Percentiles rank a stretch among this genome's conserved stretches.
phyloP scores from a whole-genome alignment of 1,139 yeast genomes.

The Williopsis jadinii region DNA sequence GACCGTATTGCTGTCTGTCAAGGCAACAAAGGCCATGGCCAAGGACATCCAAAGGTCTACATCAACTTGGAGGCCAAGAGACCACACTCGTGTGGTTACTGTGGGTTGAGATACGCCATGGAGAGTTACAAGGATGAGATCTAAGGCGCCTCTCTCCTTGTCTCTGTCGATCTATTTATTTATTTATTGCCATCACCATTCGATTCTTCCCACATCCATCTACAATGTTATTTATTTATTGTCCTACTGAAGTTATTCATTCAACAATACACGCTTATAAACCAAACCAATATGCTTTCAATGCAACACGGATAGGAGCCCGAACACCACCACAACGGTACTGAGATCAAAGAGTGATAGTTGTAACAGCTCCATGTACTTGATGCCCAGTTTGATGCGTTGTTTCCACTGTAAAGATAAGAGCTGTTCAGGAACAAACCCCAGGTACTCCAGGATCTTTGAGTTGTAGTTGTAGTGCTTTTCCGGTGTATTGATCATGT shows the following conservation, averaged over 20 bases:
- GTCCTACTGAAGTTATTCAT: not conserved
- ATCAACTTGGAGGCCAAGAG: slow-evolving; percentile 64
- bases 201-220: no score
- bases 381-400: slow-evolving; percentile 21
- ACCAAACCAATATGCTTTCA: slow-evolving; percentile 1
- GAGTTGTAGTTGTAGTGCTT: slow-evolving; percentile 21
- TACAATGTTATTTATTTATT: no score
- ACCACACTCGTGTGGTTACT: slow-evolving; percentile 70
- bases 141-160: slow-evolving; percentile 2
- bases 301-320: slow-evolving; percentile 25
- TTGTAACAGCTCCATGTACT: slow-evolving; percentile 33
- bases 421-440: slow-evolving; percentile 21
- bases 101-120: slow-evolving; percentile 52
- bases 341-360: slow-evolving; percentile 34
- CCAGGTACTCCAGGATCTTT: slow-evolving; percentile 16
- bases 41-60: slow-evolving; percentile 81
- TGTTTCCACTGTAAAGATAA: slow-evolving; percentile 19
- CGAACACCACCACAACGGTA: slow-evolving; percentile 31
- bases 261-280: not conserved
- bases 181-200: slow-evolving; percentile 1
- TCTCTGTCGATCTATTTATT: slow-evolving; percentile 4
- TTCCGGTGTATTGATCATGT: slow-evolving; percentile 22
- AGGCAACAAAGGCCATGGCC: slow-evolving; percentile 71
- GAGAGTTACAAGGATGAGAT: slow-evolving; percentile 14
- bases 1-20: slow-evolving; percentile 73